Conservation (phyloP, 1,139 yeast genomes). For the Pichia sp. region DNA sequence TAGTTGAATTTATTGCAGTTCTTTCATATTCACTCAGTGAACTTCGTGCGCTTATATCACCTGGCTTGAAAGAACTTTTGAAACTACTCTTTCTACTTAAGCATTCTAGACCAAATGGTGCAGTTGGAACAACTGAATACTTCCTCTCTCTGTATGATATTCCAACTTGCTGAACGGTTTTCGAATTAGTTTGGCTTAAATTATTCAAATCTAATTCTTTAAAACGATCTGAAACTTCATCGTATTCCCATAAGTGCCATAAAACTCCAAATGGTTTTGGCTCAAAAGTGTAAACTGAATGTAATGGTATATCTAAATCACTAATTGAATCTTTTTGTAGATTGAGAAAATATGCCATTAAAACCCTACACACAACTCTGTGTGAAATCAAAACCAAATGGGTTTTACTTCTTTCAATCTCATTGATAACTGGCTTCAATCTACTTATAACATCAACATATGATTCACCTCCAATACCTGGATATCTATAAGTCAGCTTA, state of each 20-base stretch:
- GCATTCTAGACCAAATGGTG: constrained; percentile 34
- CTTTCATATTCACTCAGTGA: neutral
- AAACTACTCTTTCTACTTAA: constrained; percentile 8
- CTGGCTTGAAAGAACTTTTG: constrained; percentile 1
- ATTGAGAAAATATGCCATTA: constrained; percentile 84
- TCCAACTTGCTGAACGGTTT: constrained; percentile 54
- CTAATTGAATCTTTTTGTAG: constrained; percentile 78
- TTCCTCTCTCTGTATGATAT: constrained; percentile 59
- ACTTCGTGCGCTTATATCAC: neutral
- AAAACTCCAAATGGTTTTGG: constrained; percentile 94
- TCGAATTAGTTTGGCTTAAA: constrained; percentile 35
- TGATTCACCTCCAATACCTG: constrained; percentile 97
- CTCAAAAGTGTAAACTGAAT: constrained; percentile 81
- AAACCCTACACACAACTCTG: constrained; percentile 81
- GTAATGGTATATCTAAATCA: constrained; percentile 87
- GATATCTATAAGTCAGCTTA: constrained; percentile 80
- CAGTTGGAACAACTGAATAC: constrained; percentile 69
- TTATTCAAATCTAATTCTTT: constrained; percentile 64
- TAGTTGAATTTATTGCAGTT: neutral
- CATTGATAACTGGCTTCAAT: constrained; percentile 83
- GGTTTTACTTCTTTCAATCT: constrained; percentile 85
- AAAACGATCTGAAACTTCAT: constrained; percentile 74
- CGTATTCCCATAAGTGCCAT: constrained; percentile 82
- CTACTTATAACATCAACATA: constrained; percentile 89
- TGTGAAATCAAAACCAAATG: constrained; percentile 80